These are phyloP conservation scores for Hypholoma sublateritium DNA, from an alignment of 768 basidiomycete genomes.

Conservation along the genomic window DNA sequence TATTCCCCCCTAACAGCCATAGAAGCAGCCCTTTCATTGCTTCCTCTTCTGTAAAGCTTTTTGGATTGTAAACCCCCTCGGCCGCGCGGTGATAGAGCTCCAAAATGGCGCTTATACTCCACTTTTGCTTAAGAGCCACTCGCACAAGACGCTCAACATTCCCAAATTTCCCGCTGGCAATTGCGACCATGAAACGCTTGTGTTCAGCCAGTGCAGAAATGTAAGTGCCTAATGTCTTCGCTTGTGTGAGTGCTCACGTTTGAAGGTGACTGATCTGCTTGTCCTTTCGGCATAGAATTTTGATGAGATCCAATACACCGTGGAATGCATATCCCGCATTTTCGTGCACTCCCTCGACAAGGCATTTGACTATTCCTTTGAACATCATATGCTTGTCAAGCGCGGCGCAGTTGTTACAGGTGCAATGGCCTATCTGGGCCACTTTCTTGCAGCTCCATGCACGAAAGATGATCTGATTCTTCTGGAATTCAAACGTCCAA, in stretches of 20 bases:
- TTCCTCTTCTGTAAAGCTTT: constrained; percentile 20
- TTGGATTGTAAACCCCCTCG: background rate
- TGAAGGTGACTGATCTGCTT: constrained; percentile 7
- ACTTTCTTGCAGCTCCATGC: background rate
- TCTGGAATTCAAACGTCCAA: background rate
- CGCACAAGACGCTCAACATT: constrained; percentile 15
- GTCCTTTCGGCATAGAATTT: constrained; percentile 11
- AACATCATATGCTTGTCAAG: background rate
- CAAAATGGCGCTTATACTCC: background rate
- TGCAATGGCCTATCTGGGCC: background rate
- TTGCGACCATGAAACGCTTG: constrained; percentile 18
- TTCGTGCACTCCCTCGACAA: constrained; percentile 9
- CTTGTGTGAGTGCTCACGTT: constrained; percentile 13
- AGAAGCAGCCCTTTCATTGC: constrained; percentile 17
- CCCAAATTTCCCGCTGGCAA: constrained; percentile 17
- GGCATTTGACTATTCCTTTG: background rate
- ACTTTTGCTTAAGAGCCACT: constrained; percentile 1
- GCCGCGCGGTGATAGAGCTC: background rate
- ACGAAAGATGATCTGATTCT: background rate
- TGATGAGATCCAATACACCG: constrained; percentile 11
- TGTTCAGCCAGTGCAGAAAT: constrained; percentile 12
- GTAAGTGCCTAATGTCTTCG: constrained; percentile 8
- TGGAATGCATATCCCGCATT: constrained; percentile 16
- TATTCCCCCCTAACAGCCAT: constrained; percentile 20
- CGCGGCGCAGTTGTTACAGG: background rate